A percentile compares a stretch with the other conserved stretches of the same genome.
Evolutionary conservation across 148 eudicot genomes (phyloP).

Genomic region (Heliamphora exappendiculata): DNA sequence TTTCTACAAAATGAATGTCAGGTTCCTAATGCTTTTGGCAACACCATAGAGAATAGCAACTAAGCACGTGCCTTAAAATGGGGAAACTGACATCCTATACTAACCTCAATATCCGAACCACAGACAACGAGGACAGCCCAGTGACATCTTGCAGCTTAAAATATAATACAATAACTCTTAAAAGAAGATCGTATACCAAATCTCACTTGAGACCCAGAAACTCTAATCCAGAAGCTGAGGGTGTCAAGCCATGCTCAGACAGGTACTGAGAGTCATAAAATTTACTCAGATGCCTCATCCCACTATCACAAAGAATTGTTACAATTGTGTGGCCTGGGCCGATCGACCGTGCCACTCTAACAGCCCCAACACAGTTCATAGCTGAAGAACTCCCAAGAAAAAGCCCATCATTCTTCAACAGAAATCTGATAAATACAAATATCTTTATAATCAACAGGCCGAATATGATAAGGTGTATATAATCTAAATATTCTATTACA

Average conservation of each 20-base stretch:
- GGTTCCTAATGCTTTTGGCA: background rate
- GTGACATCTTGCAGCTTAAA: background rate
- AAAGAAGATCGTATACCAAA: background rate
- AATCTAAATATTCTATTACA: background rate
- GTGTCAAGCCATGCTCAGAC: slow-evolving; percentile 52
- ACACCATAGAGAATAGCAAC: background rate
- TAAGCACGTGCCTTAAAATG: too few species aligned
- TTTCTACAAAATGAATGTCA: background rate
- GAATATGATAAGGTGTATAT: background rate
- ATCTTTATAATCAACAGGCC: background rate
- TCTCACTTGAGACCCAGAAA: slow-evolving; percentile 36
- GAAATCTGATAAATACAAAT: slow-evolving; percentile 44
- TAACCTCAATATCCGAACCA: too few species aligned
- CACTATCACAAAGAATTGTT: slow-evolving; percentile 82
- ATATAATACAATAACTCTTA: background rate
- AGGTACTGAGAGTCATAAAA: slow-evolving; percentile 63
- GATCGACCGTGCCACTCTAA: slow-evolving; percentile 65
- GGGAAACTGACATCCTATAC: too few species aligned
- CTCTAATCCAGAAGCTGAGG: slow-evolving; percentile 61
- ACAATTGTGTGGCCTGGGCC: slow-evolving; percentile 94
- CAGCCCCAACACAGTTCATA: slow-evolving; percentile 96
- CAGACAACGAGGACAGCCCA: background rate
- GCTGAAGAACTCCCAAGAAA: slow-evolving; percentile 97
- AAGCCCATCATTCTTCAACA: slow-evolving; percentile 83
- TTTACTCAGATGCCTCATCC: slow-evolving; percentile 94